These are phyloP conservation scores for Rutstroemia sp. DNA, from an alignment of 2,329 filamentous ascomycete genomes.

Conservation along the genomic window DNA sequence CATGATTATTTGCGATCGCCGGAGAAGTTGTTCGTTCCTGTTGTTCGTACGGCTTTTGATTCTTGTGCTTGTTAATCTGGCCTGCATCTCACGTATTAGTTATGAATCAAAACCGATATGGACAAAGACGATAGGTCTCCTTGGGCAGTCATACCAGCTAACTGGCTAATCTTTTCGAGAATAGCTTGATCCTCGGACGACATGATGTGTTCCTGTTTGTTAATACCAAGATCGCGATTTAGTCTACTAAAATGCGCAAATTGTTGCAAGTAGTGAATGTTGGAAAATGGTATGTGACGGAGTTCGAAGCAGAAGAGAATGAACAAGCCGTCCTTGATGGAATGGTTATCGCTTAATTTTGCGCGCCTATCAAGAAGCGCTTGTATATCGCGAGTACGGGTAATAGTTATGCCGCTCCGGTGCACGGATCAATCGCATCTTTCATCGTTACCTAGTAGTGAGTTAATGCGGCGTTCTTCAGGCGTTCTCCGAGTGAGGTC, in stretches of 20 bases:
- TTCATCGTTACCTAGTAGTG: too few species aligned
- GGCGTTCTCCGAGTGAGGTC: too few species aligned
- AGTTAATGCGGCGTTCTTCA: too few species aligned
- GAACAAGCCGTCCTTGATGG: neutral
- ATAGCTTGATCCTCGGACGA: constrained; percentile 50
- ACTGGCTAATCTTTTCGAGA: constrained; percentile 46
- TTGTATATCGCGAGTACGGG: too few species aligned
- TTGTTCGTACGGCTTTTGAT: constrained; percentile 40
- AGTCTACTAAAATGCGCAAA: too few species aligned
- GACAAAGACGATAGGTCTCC: constrained; percentile 41
- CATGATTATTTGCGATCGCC: constrained; percentile 11
- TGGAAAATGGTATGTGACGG: too few species aligned
- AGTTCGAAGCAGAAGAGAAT: neutral
- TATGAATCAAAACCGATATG: constrained; percentile 3
- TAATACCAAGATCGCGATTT: constrained; percentile 11
- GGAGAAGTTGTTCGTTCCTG: constrained; percentile 13
- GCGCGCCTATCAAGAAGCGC: too few species aligned
- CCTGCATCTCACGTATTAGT: constrained; percentile 37
- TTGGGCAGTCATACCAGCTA: constrained; percentile 41
- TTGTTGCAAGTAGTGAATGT: too few species aligned
- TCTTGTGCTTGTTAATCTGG: constrained; percentile 75
- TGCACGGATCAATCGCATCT: too few species aligned
- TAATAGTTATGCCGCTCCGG: too few species aligned
- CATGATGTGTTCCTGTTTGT: constrained; percentile 23
- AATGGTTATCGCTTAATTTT: too few species aligned